phyloP scores from a whole-genome alignment of 2,329 filamentous ascomycete species.

The Diaporthe sp. region DNA sequence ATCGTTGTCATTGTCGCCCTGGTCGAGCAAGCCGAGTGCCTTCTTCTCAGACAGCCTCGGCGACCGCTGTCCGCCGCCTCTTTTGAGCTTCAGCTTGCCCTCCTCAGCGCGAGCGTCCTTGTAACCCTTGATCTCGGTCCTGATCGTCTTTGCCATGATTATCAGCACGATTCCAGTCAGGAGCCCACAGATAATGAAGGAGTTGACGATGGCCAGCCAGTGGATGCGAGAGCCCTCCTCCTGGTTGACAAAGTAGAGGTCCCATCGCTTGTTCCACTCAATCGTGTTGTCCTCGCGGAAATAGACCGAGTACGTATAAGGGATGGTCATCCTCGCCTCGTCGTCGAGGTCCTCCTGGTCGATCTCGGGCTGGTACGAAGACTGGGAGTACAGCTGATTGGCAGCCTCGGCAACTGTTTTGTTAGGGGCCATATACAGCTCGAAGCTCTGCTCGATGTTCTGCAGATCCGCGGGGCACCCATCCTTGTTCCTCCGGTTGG shows the following conservation, averaged over 20 bases:
- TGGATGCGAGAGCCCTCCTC: conserved; percentile 85
- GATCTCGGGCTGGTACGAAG: conserved; percentile 69
- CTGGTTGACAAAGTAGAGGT: conserved; percentile 90
- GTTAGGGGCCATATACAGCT: conserved; percentile 76
- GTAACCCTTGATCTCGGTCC: conserved; percentile 82
- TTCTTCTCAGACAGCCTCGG: conserved; percentile 67
- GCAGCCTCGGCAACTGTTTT: conserved; percentile 62
- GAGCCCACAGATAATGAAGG: conserved; percentile 83
- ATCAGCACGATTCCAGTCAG: conserved; percentile 84
- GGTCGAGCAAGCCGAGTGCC: conserved; percentile 70
- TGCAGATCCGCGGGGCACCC: conserved; percentile 79
- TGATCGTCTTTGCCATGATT: conserved; percentile 83
- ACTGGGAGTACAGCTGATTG: conserved; percentile 60
- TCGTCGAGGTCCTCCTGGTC: conserved; percentile 69
- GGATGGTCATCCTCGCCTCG: conserved; percentile 76
- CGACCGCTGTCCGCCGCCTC: conserved; percentile 55
- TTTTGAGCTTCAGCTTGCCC: conserved; percentile 69
- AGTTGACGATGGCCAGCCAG: conserved; percentile 91
- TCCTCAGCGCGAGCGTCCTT: conserved; percentile 76
- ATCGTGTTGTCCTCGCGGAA: conserved; percentile 85
- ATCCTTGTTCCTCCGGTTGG: conserved; percentile 68
- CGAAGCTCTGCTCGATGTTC: conserved; percentile 73
- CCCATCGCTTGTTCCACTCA: conserved; percentile 89
- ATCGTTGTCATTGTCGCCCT: conserved; percentile 66
- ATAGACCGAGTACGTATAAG: conserved; percentile 91